Conservation (phyloP, 805 yeast species). For the Wickerhamiella hasegawae region DNA sequence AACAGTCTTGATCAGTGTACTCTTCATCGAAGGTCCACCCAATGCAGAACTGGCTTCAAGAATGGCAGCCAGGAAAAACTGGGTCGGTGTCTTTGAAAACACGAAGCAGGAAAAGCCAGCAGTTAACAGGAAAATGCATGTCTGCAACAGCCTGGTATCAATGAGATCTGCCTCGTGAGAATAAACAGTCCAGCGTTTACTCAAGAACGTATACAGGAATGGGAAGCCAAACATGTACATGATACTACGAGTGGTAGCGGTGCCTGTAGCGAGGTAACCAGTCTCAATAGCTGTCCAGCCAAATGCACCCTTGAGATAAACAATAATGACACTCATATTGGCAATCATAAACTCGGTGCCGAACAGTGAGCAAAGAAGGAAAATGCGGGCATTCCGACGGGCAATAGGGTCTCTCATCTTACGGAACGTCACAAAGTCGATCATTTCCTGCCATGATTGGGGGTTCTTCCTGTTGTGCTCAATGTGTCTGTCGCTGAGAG, state of each 20-base stretch:
- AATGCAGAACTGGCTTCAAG: constrained; percentile 17
- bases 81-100: constrained; percentile 10
- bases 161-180: constrained; percentile 12
- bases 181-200: constrained; percentile 9
- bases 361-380: constrained; percentile 9
- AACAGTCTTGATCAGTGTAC: constrained; percentile 18
- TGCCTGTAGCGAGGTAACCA: constrained; percentile 19
- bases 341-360: constrained; percentile 11
- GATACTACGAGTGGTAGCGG: constrained; percentile 16
- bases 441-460: not conserved
- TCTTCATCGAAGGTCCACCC: constrained; percentile 17
- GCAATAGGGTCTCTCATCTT: constrained; percentile 7
- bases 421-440: constrained; percentile 8
- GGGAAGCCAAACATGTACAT: constrained; percentile 18
- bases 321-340: constrained; percentile 10
- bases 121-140: constrained; percentile 13
- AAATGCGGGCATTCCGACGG: constrained; percentile 14
- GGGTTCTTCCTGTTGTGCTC: not conserved
- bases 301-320: constrained; percentile 18
- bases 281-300: constrained; percentile 21
- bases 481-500: constrained; percentile 10
- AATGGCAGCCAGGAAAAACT: constrained; percentile 15
- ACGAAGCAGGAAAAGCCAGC: constrained; percentile 15
- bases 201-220: constrained; percentile 9
- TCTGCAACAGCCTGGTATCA: constrained; percentile 12